Conservation (phyloP, 257 asterid species). For the Osmanthus fragrans region DNA sequence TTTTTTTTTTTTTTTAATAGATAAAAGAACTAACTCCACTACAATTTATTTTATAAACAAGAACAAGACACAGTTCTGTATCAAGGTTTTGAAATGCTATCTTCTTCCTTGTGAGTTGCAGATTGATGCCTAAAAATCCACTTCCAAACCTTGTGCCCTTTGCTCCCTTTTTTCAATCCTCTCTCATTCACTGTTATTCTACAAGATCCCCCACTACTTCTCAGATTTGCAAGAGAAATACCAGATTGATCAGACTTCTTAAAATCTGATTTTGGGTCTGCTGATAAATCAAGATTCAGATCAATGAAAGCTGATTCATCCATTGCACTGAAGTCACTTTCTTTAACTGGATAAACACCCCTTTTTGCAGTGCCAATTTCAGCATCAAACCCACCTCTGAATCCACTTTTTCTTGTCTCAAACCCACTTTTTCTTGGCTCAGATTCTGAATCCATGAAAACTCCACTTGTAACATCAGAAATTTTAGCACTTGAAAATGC, state of each 20-base stretch:
- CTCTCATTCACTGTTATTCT: constrained; percentile 47
- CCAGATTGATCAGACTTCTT: background rate
- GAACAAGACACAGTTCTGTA: background rate
- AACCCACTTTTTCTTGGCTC: constrained; percentile 47
- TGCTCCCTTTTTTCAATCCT: constrained; percentile 45
- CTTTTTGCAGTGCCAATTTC: constrained; percentile 16
- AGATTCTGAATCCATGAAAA: constrained; percentile 48
- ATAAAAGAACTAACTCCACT: background rate
- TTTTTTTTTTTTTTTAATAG: no score
- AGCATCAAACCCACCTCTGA: constrained; percentile 23
- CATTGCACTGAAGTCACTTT: constrained; percentile 70
- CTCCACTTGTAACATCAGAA: constrained; percentile 72
- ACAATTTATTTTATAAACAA: background rate
- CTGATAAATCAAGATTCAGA: constrained; percentile 60
- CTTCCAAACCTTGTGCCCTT: constrained; percentile 70
- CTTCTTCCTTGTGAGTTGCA: constrained; percentile 43
- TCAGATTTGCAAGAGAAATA: background rate
- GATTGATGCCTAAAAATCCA: constrained; percentile 73
- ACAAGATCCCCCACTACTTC: constrained; percentile 39
- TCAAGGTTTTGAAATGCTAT: constrained; percentile 26
- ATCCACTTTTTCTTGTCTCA: constrained; percentile 37
- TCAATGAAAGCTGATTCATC: constrained; percentile 89
- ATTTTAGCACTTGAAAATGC: constrained; percentile 80
- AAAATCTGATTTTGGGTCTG: constrained; percentile 31
- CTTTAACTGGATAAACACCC: constrained; percentile 67